phyloP scores from a whole-genome alignment of 352 stramenopile genomes.

The Globisporangium iwayamae region DNA sequence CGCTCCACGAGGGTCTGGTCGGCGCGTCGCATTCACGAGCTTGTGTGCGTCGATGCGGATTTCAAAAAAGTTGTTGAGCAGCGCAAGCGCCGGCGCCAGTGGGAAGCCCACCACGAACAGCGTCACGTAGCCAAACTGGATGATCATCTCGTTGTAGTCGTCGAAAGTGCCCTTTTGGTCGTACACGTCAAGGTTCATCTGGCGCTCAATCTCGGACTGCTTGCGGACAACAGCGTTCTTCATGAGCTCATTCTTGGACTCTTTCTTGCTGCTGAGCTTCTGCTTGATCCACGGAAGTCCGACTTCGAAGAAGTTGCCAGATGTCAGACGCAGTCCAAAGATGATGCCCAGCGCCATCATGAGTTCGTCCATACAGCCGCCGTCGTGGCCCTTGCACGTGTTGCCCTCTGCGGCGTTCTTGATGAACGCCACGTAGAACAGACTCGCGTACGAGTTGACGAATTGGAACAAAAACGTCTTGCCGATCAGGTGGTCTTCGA shows the following conservation, averaged over 20 bases:
- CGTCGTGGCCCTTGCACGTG: conserved; percentile 36
- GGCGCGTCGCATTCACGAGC: conserved; percentile 66
- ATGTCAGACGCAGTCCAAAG: conserved; percentile 66
- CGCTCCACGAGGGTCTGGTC: conserved; percentile 66
- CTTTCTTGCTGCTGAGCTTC: conserved; percentile 27
- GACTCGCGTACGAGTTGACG: conserved; percentile 77
- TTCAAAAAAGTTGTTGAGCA: conserved; percentile 92
- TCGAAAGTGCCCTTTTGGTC: conserved; percentile 77
- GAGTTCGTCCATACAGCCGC: conserved; percentile 76
- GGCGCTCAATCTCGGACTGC: conserved; percentile 46
- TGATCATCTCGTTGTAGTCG: conserved; percentile 89
- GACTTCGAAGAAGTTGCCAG: conserved; percentile 75
- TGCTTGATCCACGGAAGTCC: conserved; percentile 72
- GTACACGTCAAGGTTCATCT: conserved; percentile 65
- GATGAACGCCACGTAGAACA: conserved; percentile 88
- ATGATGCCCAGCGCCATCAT: conserved; percentile 77
- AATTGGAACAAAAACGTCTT: conserved; percentile 86
- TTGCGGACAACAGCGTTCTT: conserved; percentile 36
- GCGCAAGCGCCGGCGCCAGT: conserved; percentile 83
- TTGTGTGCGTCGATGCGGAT: conserved; percentile 89
- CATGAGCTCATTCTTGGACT: conserved; percentile 22
- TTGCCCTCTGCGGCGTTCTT: conserved; percentile 53
- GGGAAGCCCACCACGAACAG: conserved; percentile 93
- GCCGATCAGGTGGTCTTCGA: conserved; percentile 89
- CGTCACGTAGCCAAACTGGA: conserved; percentile 91